Base-by-base conservation (phyloP, 2,329 filamentous ascomycete species). In the Xylariaceae sp. region DNA sequence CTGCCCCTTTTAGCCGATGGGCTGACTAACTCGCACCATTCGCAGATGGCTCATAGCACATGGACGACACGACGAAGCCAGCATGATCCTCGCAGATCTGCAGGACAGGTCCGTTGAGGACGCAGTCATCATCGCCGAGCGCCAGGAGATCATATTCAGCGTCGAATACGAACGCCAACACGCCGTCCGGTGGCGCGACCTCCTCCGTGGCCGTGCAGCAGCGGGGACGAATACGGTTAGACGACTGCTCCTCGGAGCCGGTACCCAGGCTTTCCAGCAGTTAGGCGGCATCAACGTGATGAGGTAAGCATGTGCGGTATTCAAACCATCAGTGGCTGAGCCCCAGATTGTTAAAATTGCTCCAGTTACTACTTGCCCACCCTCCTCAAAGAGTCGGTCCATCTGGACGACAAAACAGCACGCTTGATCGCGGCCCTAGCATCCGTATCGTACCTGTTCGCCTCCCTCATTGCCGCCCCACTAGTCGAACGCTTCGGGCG, bases 381-480 rank as follows among this genome's bases (percentile, higher is more conserved):
- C 0, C 66, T 77, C 0, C 52, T 76, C 3, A 74, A 73, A 32
- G 51, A 67, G 21, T 73, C 68, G 1, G 71, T 77, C 5, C 67
- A 68, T 1, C 61, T 76, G 8, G 57, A 57, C 6, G 65, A 73
- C 18, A 64, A 53, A 13, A 65, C 73, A 55, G 67, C 73, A 1
- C 65, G 73, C 8, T 57, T 77, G 0, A 61, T 78, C 17, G 65
- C 72, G 0, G 73, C 71, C 1, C 70, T 66, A 46, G 75, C 40
- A 9, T 57, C 54, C 1, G 48, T 53, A 9, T 45, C 48, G 2
- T 57, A 57, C 29, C 40, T 57, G 9, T 38, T 55, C 29, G 40
- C 54, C 4, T 47, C 57, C 1, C 35, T 55, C 3, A 29, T 48
- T 4, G 55, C 57, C 2, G 50, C 55, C 7, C 54, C 53, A 6